Conservation (phyloP, 345 rosid species). For the Eucalyptus marginata region DNA sequence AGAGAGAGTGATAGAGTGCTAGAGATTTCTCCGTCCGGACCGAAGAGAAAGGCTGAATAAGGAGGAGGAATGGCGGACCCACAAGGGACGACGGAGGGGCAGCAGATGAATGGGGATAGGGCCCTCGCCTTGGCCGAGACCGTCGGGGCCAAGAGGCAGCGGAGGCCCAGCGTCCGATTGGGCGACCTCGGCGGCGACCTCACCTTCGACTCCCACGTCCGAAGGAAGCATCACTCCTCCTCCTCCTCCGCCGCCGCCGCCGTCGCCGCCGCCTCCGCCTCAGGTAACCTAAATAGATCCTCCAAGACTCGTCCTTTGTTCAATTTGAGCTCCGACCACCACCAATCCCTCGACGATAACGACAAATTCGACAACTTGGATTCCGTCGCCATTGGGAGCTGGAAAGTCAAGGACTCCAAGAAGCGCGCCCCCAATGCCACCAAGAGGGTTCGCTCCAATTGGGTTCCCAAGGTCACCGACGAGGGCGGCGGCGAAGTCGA, state of each 20-base stretch:
- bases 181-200: conserved; percentile 90
- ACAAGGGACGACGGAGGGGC: conserved; percentile 20
- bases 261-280: not conserved
- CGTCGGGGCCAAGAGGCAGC: conserved; percentile 63
- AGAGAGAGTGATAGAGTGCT: too few species aligned
- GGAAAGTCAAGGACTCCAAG: conserved; percentile 56
- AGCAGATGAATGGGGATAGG: conserved; percentile 31
- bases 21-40: not conserved
- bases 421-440: conserved; percentile 12
- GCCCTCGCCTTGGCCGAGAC: not conserved
- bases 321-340: conserved; percentile 30
- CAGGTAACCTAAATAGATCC: conserved; percentile 6
- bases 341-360: not conserved
- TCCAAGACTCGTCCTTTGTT: conserved; percentile 54
- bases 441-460: conserved; percentile 54
- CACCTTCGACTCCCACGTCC: conserved; percentile 38
- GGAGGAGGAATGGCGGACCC: conserved; percentile 40
- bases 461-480: conserved; percentile 47
- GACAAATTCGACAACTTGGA: conserved; percentile 33
- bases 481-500: conserved; percentile 20
- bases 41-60: not conserved
- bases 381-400: conserved; percentile 47
- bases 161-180: conserved; percentile 85
- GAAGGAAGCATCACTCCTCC: conserved; percentile 6
- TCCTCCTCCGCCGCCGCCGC: not conserved